phyloP scores from a whole-genome alignment of 305 asterid species.

The Solanum chacoense region DNA sequence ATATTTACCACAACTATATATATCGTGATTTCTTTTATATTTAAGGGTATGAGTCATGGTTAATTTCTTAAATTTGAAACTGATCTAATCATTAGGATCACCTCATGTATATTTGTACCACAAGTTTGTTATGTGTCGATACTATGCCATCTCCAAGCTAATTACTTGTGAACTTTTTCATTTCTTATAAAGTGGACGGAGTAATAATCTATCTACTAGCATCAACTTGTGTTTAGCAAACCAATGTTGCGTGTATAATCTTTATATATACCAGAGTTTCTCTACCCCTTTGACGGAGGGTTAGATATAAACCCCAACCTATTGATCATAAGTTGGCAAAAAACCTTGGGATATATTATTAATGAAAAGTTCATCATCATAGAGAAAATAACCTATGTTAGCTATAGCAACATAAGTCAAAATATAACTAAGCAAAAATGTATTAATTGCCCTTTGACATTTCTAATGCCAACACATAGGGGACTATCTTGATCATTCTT shows the following conservation, averaged over 20 bases:
- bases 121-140: background rate
- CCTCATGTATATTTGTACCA: background rate
- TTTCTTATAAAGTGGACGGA: background rate
- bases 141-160: background rate
- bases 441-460: background rate
- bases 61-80: background rate
- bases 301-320: background rate
- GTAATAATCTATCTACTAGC: background rate
- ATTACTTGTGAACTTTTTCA: background rate
- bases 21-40: background rate
- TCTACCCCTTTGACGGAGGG: background rate
- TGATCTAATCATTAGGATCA: background rate
- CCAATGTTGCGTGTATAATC: background rate
- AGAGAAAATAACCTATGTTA: background rate
- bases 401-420: background rate
- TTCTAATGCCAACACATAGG: background rate
- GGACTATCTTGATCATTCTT: background rate
- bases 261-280: background rate
- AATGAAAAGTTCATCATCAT: background rate
- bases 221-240: background rate
- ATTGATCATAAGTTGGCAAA: background rate
- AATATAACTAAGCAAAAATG: background rate
- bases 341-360: background rate
- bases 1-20: background rate
- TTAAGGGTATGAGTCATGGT: background rate